Conservation (phyloP, 805 yeast species). For the Candida morakotiae region DNA sequence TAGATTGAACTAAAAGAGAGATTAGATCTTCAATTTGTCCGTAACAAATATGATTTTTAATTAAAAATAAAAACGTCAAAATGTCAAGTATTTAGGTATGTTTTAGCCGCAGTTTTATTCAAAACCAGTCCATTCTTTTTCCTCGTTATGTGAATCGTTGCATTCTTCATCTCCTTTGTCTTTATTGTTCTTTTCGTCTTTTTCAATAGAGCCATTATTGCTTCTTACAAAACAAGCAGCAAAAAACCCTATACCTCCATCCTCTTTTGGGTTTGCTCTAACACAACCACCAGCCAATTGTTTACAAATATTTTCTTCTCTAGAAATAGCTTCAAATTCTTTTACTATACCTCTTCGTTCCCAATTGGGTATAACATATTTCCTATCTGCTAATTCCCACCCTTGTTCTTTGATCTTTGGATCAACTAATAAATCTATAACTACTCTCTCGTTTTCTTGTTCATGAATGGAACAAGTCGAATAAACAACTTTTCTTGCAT, state of each 20-base stretch:
- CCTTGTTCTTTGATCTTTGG: conserved; percentile 59
- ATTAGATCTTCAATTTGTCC: too few relatives aligned
- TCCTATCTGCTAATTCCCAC: conserved; percentile 65
- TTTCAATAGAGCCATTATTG: too few relatives aligned
- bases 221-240: conserved; percentile 84
- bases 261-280: conserved; percentile 77
- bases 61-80: too few relatives aligned
- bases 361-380: conserved; percentile 79
- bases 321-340: conserved; percentile 54
- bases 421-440: conserved; percentile 69
- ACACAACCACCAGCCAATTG: conserved; percentile 79
- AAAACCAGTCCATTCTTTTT: too few relatives aligned
- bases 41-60: too few relatives aligned
- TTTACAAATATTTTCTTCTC: conserved; percentile 35
- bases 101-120: too few relatives aligned
- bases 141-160: too few relatives aligned
- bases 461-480: conserved; percentile 95
- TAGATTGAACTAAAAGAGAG: too few relatives aligned
- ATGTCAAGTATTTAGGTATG: too few relatives aligned
- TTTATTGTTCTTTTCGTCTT: too few relatives aligned
- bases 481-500: conserved; percentile 74
- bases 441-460: conserved; percentile 92
- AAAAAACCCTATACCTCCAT: conserved; percentile 98
- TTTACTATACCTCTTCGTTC: conserved; percentile 73
- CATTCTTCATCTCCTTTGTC: too few relatives aligned